Conservation (phyloP, 2,329 filamentous ascomycete species). For the Pseudogymnoascus sp. region DNA sequence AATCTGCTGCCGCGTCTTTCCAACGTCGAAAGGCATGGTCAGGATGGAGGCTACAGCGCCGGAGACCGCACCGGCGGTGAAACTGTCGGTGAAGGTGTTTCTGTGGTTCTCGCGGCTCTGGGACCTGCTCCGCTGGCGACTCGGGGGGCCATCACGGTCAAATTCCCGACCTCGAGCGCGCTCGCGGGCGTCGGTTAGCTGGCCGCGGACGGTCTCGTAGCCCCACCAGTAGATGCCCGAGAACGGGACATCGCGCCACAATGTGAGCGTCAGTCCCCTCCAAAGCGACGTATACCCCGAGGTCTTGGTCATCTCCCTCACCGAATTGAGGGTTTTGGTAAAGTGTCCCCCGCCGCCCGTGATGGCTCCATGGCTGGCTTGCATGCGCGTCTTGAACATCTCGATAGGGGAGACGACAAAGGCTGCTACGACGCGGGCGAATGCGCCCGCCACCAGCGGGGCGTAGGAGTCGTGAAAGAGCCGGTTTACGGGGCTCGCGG, state of each 20-base stretch:
- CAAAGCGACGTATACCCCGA: constrained; percentile 78
- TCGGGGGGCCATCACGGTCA: constrained; percentile 31
- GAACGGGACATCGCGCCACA: constrained; percentile 97
- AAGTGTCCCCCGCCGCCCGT: constrained; percentile 58
- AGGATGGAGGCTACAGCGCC: constrained; percentile 79
- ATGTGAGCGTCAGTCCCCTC: constrained; percentile 79
- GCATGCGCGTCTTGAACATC: constrained; percentile 86
- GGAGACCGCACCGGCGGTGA: constrained; percentile 73
- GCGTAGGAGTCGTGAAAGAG: constrained; percentile 60
- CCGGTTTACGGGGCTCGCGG: constrained; percentile 60
- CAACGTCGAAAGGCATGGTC: constrained; percentile 94
- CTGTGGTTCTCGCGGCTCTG: constrained; percentile 62
- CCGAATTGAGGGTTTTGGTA: constrained; percentile 64
- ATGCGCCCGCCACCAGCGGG: constrained; percentile 70
- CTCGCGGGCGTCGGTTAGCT: constrained; percentile 60
- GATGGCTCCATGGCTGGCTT: constrained; percentile 54
- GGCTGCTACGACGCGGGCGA: constrained; percentile 72
- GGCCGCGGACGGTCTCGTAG: constrained; percentile 74
- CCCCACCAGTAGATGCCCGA: constrained; percentile 98
- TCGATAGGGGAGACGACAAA: constrained; percentile 83
- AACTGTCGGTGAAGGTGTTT: constrained; percentile 79
- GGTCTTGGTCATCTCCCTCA: constrained; percentile 68
- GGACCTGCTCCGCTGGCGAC: constrained; percentile 41
- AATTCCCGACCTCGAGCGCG: constrained; percentile 36
- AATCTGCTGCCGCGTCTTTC: constrained; percentile 90